Base-by-base conservation (phyloP, 495 filamentous ascomycete species). In the Penicillium longicatenatum region DNA sequence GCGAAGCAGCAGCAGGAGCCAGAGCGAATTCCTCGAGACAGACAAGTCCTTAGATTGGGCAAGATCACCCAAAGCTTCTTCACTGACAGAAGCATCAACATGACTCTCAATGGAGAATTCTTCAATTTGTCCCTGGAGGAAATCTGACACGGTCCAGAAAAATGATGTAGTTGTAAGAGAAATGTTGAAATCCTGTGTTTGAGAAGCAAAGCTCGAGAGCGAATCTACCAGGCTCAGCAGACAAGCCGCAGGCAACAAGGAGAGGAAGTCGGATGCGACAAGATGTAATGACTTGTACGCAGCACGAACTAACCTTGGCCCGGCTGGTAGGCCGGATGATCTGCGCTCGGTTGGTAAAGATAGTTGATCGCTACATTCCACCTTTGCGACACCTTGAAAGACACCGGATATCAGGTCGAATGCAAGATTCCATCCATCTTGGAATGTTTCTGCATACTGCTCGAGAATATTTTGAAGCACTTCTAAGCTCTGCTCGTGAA, bases 91-190 rank as follows among this genome's bases (percentile, higher is more conserved):
- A 39, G 70, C 56, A 48, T 71, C 68, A 20, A 78, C 66, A 47
- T 75, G 58, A 11, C 59, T 68, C 47, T 84, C 76, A 37, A 86
- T 67, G 0, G 70, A 72, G 49, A 80, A 79, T 11, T 61, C 57
- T 17, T 75, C 74, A 43, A 75, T 82, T 24, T 76, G 73, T 41
- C 66, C 71, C 48, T 79, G 79, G 31, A 98, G 80, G 59, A 90
- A 95, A 69, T 97, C 93, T 2, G 94, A 96, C 12, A 96, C 83
- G 59, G 91, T 92, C 89, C 92, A 96, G 73, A 96, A 96, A 65
- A 95, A 95, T 0, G 93, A 96, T 11, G 94, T 88, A 2, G 91
- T 93, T 16, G 95, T 97, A 16, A 98, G 77, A 0, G 93, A 95
- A 54, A 97, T 95, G 62, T 98, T 98, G 52, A 98, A 83, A 70